Base-by-base conservation (phyloP, 306 rosid species). In the Medicago ruthenica region DNA sequence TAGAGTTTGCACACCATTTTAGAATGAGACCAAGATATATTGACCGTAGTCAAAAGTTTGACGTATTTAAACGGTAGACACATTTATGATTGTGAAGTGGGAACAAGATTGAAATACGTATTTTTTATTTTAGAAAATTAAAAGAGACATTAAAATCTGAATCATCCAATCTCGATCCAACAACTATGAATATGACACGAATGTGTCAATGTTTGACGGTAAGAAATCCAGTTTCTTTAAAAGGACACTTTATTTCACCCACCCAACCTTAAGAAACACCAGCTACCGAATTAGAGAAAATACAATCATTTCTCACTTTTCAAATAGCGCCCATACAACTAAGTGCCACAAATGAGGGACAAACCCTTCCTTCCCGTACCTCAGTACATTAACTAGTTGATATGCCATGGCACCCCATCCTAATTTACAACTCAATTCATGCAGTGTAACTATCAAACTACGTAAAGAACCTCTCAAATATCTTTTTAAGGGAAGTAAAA, bases 391-490 rank as follows among this genome's bases (percentile, higher is more conserved):
- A 54, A 54, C 14, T 54, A 54, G 61, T 24, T 54, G 51, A 12
- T 54, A 54, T 55, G 60, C 11, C 60, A 53, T 20, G 61, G 24
- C 27, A 55, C 61, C 61, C 61, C 61, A 20, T 55, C 27, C 61
- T 55, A 55, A 55, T 13, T 45, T 45, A 45, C 15, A 45, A 45
- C 16, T 45, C 51, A 45, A 12, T 45, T 45, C 16, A 45, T 45
- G 15, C 7, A 45, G 1, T 45, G 51, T 13, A 45, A 45, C 1
- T 55, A 55, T 55, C 61, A 55, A 55, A 55, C 8, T 58, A 57
- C 5, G 31, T 21, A 54, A 20, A 20, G 7, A 21, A 7, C 36
- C 8, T 58, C 16, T 58, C 16, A 58, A 58, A 4, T 5, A 10
- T 0, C 1, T 54, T 3, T 55, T 2, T 12, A 58, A 24, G 16